Percentiles rank a stretch among this genome's conserved stretches.
These are phyloP conservation scores for Acer negundo DNA, from an alignment of 345 rosid genomes.

Conservation along the genomic window DNA sequence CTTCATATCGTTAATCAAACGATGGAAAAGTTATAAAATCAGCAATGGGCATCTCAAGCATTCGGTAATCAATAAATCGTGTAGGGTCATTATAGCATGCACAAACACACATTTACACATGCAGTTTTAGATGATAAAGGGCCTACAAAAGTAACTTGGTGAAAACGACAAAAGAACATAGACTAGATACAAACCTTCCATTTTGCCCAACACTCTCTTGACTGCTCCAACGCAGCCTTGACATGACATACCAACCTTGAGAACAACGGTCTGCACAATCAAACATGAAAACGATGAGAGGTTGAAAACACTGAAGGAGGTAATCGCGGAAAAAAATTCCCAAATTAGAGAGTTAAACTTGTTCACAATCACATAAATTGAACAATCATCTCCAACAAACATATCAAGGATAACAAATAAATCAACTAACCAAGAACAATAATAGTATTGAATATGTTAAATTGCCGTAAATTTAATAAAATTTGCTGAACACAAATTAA, in stretches of 20 bases:
- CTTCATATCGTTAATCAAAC: neutral
- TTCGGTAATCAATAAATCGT: neutral
- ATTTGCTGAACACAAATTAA: too few species aligned
- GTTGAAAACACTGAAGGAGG: neutral
- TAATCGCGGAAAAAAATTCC: neutral
- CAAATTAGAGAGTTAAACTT: neutral
- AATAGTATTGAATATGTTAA: too few species aligned
- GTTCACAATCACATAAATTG: too few species aligned
- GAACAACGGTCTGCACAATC: slow-evolving; percentile 68
- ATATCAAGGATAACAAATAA: too few species aligned
- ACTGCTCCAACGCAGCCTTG: slow-evolving; percentile 84
- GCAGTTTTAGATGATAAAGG: neutral
- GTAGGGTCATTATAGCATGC: neutral
- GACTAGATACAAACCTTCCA: slow-evolving; percentile 63
- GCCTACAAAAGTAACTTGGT: neutral
- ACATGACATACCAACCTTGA: slow-evolving; percentile 86
- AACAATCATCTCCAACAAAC: too few species aligned
- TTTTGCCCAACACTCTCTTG: slow-evolving; percentile 77
- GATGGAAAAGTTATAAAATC: neutral
- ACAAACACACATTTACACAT: neutral
- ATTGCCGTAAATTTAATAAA: too few species aligned
- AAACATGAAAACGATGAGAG: slow-evolving; percentile 1
- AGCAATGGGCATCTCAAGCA: neutral
- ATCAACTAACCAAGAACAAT: too few species aligned
- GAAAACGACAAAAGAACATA: neutral